A percentile compares a stretch with the other conserved stretches of the same genome.
These are phyloP conservation scores for Tephrocybe sp. DNA, from an alignment of 768 basidiomycete genomes.

Conservation along the genomic window DNA sequence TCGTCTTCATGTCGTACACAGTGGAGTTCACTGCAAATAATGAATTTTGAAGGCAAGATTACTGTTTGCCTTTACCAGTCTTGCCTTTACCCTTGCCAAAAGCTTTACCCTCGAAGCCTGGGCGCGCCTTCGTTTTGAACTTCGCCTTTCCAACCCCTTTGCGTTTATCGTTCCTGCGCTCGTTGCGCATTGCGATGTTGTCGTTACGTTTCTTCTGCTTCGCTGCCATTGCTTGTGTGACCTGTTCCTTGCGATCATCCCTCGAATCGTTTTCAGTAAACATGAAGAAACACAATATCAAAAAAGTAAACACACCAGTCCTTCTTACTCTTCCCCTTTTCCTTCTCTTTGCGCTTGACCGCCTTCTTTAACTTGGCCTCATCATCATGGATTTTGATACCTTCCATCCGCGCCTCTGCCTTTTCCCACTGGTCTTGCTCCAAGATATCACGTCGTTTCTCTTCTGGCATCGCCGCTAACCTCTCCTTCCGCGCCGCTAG, in stretches of 20 bases:
- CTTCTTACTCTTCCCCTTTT: constrained; percentile 80
- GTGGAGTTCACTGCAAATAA: too few relatives aligned
- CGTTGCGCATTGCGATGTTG: constrained; percentile 85
- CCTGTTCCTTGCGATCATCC: constrained; percentile 82
- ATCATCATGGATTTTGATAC: constrained; percentile 89
- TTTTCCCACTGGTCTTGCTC: constrained; percentile 90
- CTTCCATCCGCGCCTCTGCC: constrained; percentile 83
- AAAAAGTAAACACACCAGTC: constrained; percentile 56
- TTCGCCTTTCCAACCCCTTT: constrained; percentile 48
- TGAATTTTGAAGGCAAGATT: too few relatives aligned
- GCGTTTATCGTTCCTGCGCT: constrained; percentile 70
- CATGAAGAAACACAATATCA: constrained; percentile 1
- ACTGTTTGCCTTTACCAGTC: constrained; percentile 12
- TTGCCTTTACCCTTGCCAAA: constrained; percentile 57
- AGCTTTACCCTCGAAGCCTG: constrained; percentile 85
- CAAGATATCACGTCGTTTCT: constrained; percentile 75
- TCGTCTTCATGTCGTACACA: too few relatives aligned
- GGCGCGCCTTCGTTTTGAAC: constrained; percentile 67
- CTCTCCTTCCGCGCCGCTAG: constrained; percentile 76
- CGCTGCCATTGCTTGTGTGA: constrained; percentile 72
- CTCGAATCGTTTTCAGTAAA: constrained; percentile 35
- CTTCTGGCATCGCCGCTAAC: constrained; percentile 72
- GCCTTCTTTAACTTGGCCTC: constrained; percentile 87
- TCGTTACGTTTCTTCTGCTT: constrained; percentile 89
- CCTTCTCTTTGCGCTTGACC: constrained; percentile 88